phyloP scores from a whole-genome alignment of 306 rosid species.

The Trifolium fragiferum region DNA sequence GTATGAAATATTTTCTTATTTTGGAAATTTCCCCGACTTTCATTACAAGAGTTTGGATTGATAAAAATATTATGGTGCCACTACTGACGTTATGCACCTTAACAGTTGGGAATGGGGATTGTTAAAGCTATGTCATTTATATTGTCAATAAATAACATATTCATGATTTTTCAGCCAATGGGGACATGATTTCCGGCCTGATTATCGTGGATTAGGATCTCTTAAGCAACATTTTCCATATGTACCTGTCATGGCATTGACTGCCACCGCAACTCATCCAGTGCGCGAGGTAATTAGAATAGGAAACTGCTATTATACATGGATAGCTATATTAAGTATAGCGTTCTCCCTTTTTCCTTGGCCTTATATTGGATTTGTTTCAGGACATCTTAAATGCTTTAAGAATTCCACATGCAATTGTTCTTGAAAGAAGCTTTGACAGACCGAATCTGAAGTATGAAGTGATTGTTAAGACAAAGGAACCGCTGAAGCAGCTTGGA shows the following conservation, averaged over 20 bases:
- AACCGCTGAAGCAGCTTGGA: constrained; percentile 78
- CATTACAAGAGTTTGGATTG: constrained; percentile 13
- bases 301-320: constrained; percentile 3
- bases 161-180: constrained; percentile 73
- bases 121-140: constrained; percentile 35
- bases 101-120: constrained; percentile 7
- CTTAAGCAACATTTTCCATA: constrained; percentile 79
- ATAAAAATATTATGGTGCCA: neutral
- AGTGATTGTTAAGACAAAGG: constrained; percentile 82
- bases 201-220: constrained; percentile 85
- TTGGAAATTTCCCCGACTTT: neutral
- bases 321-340: constrained; percentile 12
- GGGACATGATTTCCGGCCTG: constrained; percentile 99
- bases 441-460: constrained; percentile 94
- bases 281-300: constrained; percentile 72
- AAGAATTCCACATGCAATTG: constrained; percentile 80
- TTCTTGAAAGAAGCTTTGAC: constrained; percentile 96
- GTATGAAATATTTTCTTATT: constrained; percentile 1
- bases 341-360: neutral
- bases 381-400: constrained; percentile 89
- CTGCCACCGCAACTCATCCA: constrained; percentile 93
- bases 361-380: constrained; percentile 37
- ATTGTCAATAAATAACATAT: constrained; percentile 26
- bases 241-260: constrained; percentile 95
- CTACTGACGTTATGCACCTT: too few species aligned